A percentile compares a stretch with the other conserved stretches of the same genome.
Evolutionary conservation across 768 basidiomycete species (phyloP).

Genomic region (Podaxis sp.): DNA sequence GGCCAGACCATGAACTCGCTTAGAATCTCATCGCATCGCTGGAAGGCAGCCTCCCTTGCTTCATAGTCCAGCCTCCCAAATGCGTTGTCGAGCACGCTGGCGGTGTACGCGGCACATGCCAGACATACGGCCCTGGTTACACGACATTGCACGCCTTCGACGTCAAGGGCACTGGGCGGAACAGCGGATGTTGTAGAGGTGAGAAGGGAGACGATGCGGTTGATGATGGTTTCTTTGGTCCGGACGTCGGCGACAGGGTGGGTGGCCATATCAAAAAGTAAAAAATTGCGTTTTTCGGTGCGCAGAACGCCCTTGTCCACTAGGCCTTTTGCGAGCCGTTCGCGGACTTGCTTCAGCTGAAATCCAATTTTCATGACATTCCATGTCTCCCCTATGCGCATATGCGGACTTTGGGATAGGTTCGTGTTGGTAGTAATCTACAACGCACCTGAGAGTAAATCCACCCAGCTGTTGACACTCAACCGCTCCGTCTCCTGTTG

Average conservation of each 20-base stretch:
- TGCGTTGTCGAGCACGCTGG: constrained; percentile 93
- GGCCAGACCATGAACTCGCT: constrained; percentile 92
- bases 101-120: constrained; percentile 90
- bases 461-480: constrained; percentile 90
- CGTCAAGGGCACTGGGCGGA: constrained; percentile 67
- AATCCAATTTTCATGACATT: constrained; percentile 99
- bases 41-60: constrained; percentile 89
- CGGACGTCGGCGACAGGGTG: constrained; percentile 94
- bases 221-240: constrained; percentile 81
- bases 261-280: constrained; percentile 99
- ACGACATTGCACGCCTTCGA: constrained; percentile 78
- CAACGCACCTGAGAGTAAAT: constrained; percentile 83
- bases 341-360: constrained; percentile 97
- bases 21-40: constrained; percentile 89
- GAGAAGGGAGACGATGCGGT: constrained; percentile 71
- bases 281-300: constrained; percentile 97
- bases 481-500: constrained; percentile 72
- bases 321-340: constrained; percentile 93
- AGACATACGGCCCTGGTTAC: constrained; percentile 78
- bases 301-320: constrained; percentile 99
- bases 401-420: background rate
- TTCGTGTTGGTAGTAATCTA: background rate
- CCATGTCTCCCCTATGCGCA: constrained; percentile 87
- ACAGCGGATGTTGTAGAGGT: constrained; percentile 80
- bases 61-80: constrained; percentile 87